Conservation (phyloP, 108 stramenopile genomes). For the Pseudonitzschia multistriata region DNA sequence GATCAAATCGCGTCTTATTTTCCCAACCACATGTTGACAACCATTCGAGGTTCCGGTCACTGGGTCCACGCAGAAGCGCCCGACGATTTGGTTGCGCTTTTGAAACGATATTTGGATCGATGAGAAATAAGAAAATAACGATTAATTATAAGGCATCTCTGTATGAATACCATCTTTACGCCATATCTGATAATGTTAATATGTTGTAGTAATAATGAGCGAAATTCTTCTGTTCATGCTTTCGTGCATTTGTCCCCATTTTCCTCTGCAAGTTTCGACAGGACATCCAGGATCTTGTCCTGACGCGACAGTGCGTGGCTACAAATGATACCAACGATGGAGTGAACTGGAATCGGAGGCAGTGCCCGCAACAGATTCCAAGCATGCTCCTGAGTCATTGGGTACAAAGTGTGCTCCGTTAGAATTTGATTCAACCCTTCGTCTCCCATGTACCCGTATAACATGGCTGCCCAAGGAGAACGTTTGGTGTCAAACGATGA, state of each 20-base stretch:
- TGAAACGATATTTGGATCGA: conserved; percentile 81
- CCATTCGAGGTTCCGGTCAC: conserved; percentile 89
- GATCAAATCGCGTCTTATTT: conserved; percentile 75
- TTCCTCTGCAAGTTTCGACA: conserved; percentile 14
- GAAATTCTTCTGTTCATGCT: too few relatives aligned
- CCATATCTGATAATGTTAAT: too few relatives aligned
- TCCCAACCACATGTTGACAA: conserved; percentile 89
- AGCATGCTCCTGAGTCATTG: conserved; percentile 37
- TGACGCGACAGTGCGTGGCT: conserved; percentile 31
- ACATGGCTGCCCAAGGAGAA: conserved; percentile 52
- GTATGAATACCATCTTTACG: too few relatives aligned
- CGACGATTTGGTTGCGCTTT: conserved; percentile 69
- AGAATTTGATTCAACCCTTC: conserved; percentile 21
- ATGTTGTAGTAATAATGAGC: too few relatives aligned
- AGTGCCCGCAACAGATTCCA: conserved; percentile 30
- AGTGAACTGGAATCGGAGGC: conserved; percentile 29
- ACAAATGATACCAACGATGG: conserved; percentile 22
- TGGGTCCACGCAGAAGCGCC: conserved; percentile 95
- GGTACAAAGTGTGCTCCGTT: conserved; percentile 23
- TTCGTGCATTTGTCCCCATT: neutral
- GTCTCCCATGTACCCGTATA: conserved; percentile 46
- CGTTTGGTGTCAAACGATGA: conserved; percentile 45
- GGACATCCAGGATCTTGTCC: conserved; percentile 19
- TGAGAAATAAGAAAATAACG: neutral
- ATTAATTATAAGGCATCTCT: too few relatives aligned